These are phyloP conservation scores for Aspergillus vadensis DNA, from an alignment of 2,329 filamentous ascomycete species.

Conservation along the genomic window DNA sequence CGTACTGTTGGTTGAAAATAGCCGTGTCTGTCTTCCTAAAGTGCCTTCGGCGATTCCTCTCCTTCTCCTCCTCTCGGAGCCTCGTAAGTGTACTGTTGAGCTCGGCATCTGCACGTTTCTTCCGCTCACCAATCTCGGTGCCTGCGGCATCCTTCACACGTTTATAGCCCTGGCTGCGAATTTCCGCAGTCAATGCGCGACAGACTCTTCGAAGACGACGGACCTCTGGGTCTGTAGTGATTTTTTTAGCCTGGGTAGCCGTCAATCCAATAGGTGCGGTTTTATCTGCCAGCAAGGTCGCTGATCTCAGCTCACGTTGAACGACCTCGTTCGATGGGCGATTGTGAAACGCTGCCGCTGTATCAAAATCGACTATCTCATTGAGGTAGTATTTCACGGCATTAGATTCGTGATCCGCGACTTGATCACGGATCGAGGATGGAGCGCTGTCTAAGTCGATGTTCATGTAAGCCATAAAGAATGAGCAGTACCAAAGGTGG, in stretches of 20 bases:
- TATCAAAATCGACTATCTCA: slow-evolving; percentile 20
- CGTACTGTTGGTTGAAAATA: slow-evolving; percentile 23
- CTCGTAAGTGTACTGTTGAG: slow-evolving; percentile 18
- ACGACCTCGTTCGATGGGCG: slow-evolving; percentile 21
- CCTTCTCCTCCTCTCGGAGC: slow-evolving; percentile 13
- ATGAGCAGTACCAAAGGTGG: too few species aligned
- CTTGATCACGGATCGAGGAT: too few species aligned
- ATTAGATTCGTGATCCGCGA: too few species aligned
- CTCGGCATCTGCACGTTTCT: slow-evolving; percentile 15
- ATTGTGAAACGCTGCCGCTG: slow-evolving; percentile 18
- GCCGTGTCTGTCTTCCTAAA: slow-evolving; percentile 25
- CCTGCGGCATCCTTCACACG: background rate
- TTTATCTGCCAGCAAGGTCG: slow-evolving; percentile 18
- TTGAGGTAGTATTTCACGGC: slow-evolving; percentile 15
- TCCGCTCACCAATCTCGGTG: slow-evolving; percentile 11
- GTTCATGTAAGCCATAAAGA: too few species aligned
- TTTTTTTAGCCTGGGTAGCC: slow-evolving; percentile 9
- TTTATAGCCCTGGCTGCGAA: slow-evolving; percentile 8
- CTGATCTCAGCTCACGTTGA: slow-evolving; percentile 14
- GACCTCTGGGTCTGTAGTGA: slow-evolving; percentile 5
- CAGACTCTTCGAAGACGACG: slow-evolving; percentile 5
- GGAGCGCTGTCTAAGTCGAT: too few species aligned
- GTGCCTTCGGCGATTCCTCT: slow-evolving; percentile 20
- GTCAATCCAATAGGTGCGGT: slow-evolving; percentile 19
- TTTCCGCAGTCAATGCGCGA: too few species aligned